These are phyloP conservation scores for Pythium folliculosum DNA, from an alignment of 352 stramenopile species.

Conservation along the genomic window DNA sequence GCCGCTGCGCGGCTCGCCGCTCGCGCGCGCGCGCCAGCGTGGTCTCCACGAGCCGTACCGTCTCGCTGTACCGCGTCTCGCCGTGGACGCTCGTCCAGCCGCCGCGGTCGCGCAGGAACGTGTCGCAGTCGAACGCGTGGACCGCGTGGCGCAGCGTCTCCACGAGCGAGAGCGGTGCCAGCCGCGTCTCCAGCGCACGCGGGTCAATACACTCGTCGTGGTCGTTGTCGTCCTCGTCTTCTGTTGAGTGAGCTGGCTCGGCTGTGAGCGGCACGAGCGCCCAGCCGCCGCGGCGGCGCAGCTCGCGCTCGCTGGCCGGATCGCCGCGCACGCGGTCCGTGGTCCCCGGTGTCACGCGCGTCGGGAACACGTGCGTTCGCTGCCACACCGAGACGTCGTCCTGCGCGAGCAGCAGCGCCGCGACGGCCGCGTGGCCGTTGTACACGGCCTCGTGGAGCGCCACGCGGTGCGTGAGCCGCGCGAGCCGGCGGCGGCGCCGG, in stretches of 20 bases:
- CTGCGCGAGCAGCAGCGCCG: conserved; percentile 46
- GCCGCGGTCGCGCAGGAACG: conserved; percentile 36
- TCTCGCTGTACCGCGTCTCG: conserved; percentile 43
- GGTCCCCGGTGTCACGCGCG: conserved; percentile 43
- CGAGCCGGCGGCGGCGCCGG: conserved; percentile 42
- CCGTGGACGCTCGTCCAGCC: conserved; percentile 42
- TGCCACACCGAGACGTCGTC: conserved; percentile 60
- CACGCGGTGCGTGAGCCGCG: conserved; percentile 66
- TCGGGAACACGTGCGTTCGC: conserved; percentile 58
- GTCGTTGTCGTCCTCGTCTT: background rate
- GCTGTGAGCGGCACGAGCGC: conserved; percentile 45
- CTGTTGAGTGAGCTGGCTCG: too few species aligned
- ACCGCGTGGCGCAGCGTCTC: conserved; percentile 57
- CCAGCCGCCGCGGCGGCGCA: conserved; percentile 44
- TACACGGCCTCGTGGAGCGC: conserved; percentile 70
- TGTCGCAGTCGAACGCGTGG: conserved; percentile 41
- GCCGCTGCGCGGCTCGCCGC: conserved; percentile 20
- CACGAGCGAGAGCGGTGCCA: conserved; percentile 41
- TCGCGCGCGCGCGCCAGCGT: conserved; percentile 29
- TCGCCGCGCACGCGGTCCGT: conserved; percentile 4
- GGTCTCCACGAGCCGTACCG: conserved; percentile 33
- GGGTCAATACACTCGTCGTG: conserved; percentile 3
- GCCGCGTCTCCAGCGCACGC: conserved; percentile 7
- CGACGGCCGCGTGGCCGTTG: conserved; percentile 63
- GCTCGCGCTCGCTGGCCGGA: background rate